A percentile compares a stretch with the other conserved stretches of the same genome.
Conservation (phyloP, 2,329 filamentous ascomycete genomes). For the Graphium sp. region DNA sequence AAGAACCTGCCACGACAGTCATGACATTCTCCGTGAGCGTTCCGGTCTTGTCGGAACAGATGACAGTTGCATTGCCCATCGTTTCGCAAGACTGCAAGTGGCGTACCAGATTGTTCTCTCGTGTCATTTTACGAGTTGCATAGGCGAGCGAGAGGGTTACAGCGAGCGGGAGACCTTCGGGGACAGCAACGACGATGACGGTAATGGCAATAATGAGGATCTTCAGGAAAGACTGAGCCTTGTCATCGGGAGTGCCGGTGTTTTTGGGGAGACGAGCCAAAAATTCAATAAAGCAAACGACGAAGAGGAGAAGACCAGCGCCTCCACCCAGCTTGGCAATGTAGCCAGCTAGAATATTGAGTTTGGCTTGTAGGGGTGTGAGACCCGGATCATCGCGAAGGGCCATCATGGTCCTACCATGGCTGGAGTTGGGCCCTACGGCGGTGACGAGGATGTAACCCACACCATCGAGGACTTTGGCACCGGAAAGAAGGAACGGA, state of each 20-base stretch:
- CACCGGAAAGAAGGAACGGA: conserved; percentile 44
- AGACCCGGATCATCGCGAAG: conserved; percentile 8
- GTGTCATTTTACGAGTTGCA: conserved; percentile 44
- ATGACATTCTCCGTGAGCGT: conserved; percentile 49
- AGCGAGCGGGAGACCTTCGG: conserved; percentile 41
- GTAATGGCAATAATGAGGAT: conserved; percentile 25
- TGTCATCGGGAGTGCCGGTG: conserved; percentile 12
- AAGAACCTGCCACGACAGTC: conserved; percentile 35
- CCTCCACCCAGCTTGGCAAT: conserved; percentile 9
- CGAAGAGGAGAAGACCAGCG: conserved; percentile 8
- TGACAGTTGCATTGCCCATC: conserved; percentile 46
- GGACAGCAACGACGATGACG: conserved; percentile 41
- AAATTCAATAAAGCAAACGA: conserved; percentile 8
- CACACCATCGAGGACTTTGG: conserved; percentile 32
- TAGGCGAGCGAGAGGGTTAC: conserved; percentile 45
- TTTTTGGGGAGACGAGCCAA: conserved; percentile 14
- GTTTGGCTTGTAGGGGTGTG: conserved; percentile 9
- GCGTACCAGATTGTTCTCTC: conserved; percentile 44
- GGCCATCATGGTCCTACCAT: conserved; percentile 9
- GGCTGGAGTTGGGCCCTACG: conserved; percentile 8
- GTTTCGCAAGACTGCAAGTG: conserved; percentile 42
- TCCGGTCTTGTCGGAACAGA: conserved; percentile 50
- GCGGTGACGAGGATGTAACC: conserved; percentile 8
- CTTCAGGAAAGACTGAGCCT: conserved; percentile 34
- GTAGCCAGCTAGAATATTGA: conserved; percentile 9